A percentile compares a stretch with the other conserved stretches of the same genome.
These are phyloP conservation scores for Anastatica hierochuntica DNA, from an alignment of 345 rosid species.

Conservation along the genomic window DNA sequence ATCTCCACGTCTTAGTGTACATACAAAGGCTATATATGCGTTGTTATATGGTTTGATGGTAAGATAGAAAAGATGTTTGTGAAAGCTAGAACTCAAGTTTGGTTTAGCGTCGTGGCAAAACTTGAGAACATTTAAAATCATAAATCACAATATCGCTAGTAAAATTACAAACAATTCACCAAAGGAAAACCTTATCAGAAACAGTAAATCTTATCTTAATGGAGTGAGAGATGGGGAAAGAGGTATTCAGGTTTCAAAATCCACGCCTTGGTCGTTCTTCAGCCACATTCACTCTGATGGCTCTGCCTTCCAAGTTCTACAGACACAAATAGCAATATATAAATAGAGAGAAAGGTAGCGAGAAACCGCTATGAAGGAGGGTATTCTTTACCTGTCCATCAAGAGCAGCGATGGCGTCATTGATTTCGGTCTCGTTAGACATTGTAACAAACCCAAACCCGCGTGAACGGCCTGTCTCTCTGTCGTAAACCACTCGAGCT, in stretches of 20 bases:
- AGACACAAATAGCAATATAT: slow-evolving; percentile 14
- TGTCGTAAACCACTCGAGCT: slow-evolving; percentile 71
- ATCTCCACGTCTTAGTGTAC: slow-evolving; percentile 5
- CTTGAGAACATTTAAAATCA: too few relatives aligned
- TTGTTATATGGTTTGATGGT: too few relatives aligned
- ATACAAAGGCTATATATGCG: too few relatives aligned
- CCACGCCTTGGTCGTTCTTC: slow-evolving; percentile 68
- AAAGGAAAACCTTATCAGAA: too few relatives aligned
- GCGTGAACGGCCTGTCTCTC: slow-evolving; percentile 90
- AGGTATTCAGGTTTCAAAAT: slow-evolving; percentile 34
- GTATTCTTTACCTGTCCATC: slow-evolving; percentile 98
- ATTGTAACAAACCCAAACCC: slow-evolving; percentile 90
- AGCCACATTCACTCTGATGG: slow-evolving; percentile 80
- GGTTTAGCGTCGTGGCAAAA: too few relatives aligned
- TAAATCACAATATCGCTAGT: too few relatives aligned
- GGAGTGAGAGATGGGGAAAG: background rate
- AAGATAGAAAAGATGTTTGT: too few relatives aligned
- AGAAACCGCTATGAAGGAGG: background rate
- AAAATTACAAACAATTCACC: too few relatives aligned
- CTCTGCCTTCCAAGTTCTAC: slow-evolving; percentile 81
- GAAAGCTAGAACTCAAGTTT: too few relatives aligned
- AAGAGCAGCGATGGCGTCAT: slow-evolving; percentile 83
- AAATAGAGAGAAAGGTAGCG: background rate
- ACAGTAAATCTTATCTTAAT: too few relatives aligned
- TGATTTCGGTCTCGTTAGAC: slow-evolving; percentile 65